Evolutionary conservation across 345 rosid genomes (phyloP), one percentile per base, ranked within the genome.

Genomic region (Aurinia saxatilis): DNA sequence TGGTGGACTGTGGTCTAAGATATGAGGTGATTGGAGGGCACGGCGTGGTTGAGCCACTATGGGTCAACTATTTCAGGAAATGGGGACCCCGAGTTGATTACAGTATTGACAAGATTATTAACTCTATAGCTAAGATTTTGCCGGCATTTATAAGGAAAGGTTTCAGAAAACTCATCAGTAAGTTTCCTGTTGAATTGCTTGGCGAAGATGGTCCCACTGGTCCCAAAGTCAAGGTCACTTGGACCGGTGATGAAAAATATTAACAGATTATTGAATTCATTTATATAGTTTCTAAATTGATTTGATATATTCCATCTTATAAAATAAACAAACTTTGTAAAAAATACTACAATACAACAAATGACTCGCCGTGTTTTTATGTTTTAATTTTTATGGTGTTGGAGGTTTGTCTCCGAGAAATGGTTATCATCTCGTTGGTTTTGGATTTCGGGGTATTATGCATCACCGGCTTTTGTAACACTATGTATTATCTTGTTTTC

Each of bases 191-290:
- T 8, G 83, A 84, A 68, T 44, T 82, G 16, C 39, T 82, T 0
- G 85, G 88, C 2, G 79, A 85, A 74, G 84, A 83, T 60, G 92
- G 96, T 47, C 92, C 96, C 0, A 80, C 88, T 0, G 92, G 90
- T 40, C 92, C 96, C 12, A 85, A 83, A 65, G 16, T 56, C 31
- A 85, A 88, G 60, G 10, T 46, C 12, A 83, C 50, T 57, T 88
- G 90, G 92, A 47, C 13, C 10, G 81, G 77, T 3, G 95, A 87
- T 60, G 95, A 87, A 56, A 42, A 50, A 5, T 63, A 50, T 23
- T 49, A n/a, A n/a, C n/a, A 41, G 25, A 44, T 25, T 39, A 0
- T 37, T 54, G 18, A 12, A 30, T 10, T 15, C 8, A 50, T 29
- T 17, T n/a, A 1, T 48, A 27, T 27, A 4, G 31, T 27, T 27